A percentile compares a stretch with the other conserved stretches of the same genome.
Evolutionary conservation across 805 yeast species (phyloP).

Genomic region (Candida manassasensis): DNA sequence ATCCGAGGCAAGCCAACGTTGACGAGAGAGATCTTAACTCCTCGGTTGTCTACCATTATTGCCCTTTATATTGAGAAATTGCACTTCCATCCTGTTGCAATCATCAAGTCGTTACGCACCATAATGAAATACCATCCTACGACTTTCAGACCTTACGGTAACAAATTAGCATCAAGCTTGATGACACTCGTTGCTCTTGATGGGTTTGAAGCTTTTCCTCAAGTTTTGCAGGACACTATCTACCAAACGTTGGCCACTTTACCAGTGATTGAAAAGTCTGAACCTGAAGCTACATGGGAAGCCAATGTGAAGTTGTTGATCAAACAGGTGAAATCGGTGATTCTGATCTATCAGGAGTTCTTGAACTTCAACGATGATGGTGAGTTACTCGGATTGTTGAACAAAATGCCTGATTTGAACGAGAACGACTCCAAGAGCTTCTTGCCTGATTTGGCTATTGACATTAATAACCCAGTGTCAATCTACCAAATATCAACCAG

Average conservation of each 20-base stretch:
- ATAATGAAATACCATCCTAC: constrained; percentile 61
- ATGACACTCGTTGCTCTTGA: constrained; percentile 27
- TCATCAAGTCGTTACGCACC: constrained; percentile 29
- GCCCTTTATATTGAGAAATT: constrained; percentile 44
- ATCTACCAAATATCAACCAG: constrained; percentile 50
- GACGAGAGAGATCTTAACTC: constrained; percentile 78
- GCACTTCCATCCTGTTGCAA: constrained; percentile 25
- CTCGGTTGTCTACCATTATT: constrained; percentile 64
- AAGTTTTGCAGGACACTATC: constrained; percentile 34
- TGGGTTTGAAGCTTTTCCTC: constrained; percentile 37
- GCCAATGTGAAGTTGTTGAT: constrained; percentile 44
- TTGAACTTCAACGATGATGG: constrained; percentile 54
- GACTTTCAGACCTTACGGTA: constrained; percentile 75
- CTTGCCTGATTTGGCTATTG: constrained; percentile 52
- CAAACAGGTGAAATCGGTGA: constrained; percentile 50
- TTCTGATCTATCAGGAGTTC: constrained; percentile 54
- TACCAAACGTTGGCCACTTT: constrained; percentile 50
- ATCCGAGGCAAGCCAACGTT: constrained; percentile 79
- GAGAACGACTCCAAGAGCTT: constrained; percentile 17
- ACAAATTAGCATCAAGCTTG: constrained; percentile 50
- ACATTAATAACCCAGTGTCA: constrained; percentile 51
- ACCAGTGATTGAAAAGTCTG: constrained; percentile 52
- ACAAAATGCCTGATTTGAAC: constrained; percentile 22
- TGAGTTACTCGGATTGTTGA: constrained; percentile 39
- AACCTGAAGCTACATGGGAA: constrained; percentile 44